A percentile compares a stretch with the other conserved stretches of the same genome.
These are phyloP conservation scores for Fallopia convolvulus DNA, from an alignment of 148 eudicot species.

Conservation along the genomic window DNA sequence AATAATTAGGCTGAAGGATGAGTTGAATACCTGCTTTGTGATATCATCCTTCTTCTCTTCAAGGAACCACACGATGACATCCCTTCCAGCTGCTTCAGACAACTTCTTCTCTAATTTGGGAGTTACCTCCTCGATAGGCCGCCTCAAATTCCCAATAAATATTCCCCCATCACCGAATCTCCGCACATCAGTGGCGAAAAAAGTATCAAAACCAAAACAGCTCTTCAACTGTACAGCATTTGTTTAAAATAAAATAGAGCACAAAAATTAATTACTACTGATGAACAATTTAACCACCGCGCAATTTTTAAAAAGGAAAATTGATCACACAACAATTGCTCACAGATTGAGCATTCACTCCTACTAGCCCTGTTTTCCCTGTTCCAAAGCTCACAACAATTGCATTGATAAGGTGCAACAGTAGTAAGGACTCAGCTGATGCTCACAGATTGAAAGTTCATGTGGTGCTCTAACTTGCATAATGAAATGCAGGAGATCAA, in stretches of 20 bases:
- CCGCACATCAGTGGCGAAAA: slow-evolving; percentile 85
- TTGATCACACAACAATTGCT: no score
- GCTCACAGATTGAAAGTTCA: background rate
- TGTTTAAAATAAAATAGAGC: background rate
- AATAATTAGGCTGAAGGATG: background rate
- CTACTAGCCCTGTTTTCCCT: background rate
- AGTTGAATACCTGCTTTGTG: slow-evolving; percentile 57
- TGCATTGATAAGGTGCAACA: background rate
- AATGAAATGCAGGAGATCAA: background rate
- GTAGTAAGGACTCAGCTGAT: background rate
- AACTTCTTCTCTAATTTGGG: slow-evolving; percentile 79
- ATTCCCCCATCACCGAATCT: slow-evolving; percentile 98
- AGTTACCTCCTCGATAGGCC: slow-evolving; percentile 72
- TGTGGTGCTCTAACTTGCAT: background rate
- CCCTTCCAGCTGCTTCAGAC: slow-evolving; percentile 84
- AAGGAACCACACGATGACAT: slow-evolving; percentile 85
- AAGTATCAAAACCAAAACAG: slow-evolving; percentile 88
- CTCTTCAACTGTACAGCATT: slow-evolving; percentile 47
- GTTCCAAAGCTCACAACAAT: background rate
- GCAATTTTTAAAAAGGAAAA: background rate
- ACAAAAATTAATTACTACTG: background rate
- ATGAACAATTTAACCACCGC: background rate
- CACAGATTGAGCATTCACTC: background rate
- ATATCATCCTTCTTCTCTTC: slow-evolving; percentile 87
- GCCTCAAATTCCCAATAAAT: slow-evolving; percentile 85